Base-by-base conservation (phyloP, 176 grass and related monocot genomes). In the Alopecurus myosuroides region DNA sequence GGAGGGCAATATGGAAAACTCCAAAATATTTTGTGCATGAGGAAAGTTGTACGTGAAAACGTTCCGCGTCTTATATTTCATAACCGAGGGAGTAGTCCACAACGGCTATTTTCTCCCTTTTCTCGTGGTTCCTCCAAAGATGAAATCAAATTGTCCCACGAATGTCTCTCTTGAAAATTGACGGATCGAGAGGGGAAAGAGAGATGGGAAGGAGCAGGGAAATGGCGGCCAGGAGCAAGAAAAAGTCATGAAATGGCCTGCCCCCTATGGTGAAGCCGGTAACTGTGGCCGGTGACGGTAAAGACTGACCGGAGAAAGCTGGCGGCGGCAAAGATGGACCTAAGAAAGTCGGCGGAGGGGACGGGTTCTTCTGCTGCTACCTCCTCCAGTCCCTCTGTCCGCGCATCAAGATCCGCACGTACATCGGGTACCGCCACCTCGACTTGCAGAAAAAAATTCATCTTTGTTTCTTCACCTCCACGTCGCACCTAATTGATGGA, bases 321-420 rank as follows among this genome's bases (percentile, higher is more conserved):
- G 70, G 39, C 22, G 52, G 17, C 52, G 49, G 48, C 2, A 41
- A 70, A 70, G 62, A 68, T 0, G 34, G 65, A n/a, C 66, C 36
- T 12, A 35, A 70, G 35, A 70, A 23, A 40, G 35, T 35, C 20
- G 55, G 31, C 22, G 52, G 17, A 42, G 56, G 40, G 10, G 37
- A 78, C 18, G 35, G 89, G 33, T 98, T 98, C 85, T 98, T 87
- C 80, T 90, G 93, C 35, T 98, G 95, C 83, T 98, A 98, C 81
- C 89, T 98, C 45, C 95, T 98, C 42, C 81, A 77, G 12, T 98
- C 93, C 7, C 70, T 88, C 62, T 92, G 91, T 87, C 91, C 87
- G 65, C 93, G 95, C 26, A 77, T 50, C 83, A 98, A 93, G 82
- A 29, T 88, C 52, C 79, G 77, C 37, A 95, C 95, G 42, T 98